phyloP scores from a whole-genome alignment of 1,284 basidiomycete species.

The Lentinula novae-zelandiae region DNA sequence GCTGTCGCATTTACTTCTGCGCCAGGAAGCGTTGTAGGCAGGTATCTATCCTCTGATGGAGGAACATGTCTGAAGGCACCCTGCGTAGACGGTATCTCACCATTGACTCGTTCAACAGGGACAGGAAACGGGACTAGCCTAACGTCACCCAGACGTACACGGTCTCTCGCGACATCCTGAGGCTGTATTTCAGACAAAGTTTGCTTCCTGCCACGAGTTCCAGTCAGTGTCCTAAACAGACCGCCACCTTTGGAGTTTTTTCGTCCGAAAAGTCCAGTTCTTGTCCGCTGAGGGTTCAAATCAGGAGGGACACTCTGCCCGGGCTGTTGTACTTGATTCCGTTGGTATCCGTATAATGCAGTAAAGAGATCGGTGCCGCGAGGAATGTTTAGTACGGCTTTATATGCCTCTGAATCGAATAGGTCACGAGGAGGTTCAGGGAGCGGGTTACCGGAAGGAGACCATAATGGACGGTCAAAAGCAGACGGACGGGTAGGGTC shows the following conservation, averaged over 20 bases:
- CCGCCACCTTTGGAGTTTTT: constrained; percentile 14
- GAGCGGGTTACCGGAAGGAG: constrained; percentile 38
- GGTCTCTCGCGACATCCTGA: neutral
- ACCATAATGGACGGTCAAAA: constrained; percentile 1
- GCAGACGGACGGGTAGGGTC: neutral
- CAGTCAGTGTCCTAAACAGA: constrained; percentile 16
- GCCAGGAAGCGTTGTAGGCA: neutral
- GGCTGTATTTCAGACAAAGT: constrained; percentile 18
- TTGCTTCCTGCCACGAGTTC: constrained; percentile 13
- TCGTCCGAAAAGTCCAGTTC: constrained; percentile 14
- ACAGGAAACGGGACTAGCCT: constrained; percentile 13
- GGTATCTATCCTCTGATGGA: neutral
- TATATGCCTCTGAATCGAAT: constrained; percentile 46
- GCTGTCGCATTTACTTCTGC: neutral
- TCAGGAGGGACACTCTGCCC: neutral
- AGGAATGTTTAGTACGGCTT: constrained; percentile 42
- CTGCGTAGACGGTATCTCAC: neutral
- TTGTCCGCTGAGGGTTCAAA: constrained; percentile 5
- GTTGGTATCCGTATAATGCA: constrained; percentile 15
- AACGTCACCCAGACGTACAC: constrained; percentile 1
- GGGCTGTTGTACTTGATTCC: constrained; percentile 12
- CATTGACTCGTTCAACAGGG: neutral
- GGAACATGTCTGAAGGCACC: constrained; percentile 3
- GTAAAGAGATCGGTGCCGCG: constrained; percentile 35
- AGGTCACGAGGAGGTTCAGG: constrained; percentile 47